These are phyloP conservation scores for Sporisorium exsertum DNA, from an alignment of 1,284 basidiomycete species.

Conservation along the genomic window DNA sequence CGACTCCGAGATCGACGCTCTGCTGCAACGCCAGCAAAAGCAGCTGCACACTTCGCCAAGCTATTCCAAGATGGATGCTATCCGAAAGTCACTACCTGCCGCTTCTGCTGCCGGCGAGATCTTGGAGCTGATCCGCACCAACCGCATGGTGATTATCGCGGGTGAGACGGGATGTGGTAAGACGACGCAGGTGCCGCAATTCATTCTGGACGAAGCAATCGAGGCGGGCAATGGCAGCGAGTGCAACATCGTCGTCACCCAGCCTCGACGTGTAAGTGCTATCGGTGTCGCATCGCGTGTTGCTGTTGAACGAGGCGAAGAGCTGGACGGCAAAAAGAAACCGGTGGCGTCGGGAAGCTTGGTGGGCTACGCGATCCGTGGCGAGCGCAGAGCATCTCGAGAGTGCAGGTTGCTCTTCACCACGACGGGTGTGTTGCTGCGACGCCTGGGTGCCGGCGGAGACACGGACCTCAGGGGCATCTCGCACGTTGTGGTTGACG, in stretches of 20 bases:
- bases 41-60: constrained; percentile 82
- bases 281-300: constrained; percentile 90
- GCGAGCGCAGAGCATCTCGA: constrained; percentile 79
- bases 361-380: constrained; percentile 89
- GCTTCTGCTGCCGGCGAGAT: constrained; percentile 83
- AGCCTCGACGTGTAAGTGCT: constrained; percentile 89
- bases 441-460: constrained; percentile 77
- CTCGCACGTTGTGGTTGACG: constrained; percentile 90
- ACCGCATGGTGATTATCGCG: constrained; percentile 52
- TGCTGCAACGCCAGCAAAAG: constrained; percentile 75
- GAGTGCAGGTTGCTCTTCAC: constrained; percentile 81
- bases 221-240: constrained; percentile 75
- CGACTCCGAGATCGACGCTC: constrained; percentile 73
- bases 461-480: constrained; percentile 80
- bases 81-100: constrained; percentile 77
- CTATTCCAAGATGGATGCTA: constrained; percentile 76
- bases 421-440: constrained; percentile 89
- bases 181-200: constrained; percentile 84
- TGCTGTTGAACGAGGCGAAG: constrained; percentile 84
- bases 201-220: constrained; percentile 81
- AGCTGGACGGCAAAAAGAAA: constrained; percentile 71
- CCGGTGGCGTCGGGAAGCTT: constrained; percentile 62
- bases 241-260: constrained; percentile 86
- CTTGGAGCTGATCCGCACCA: constrained; percentile 37
- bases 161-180: constrained; percentile 82